Conservation (phyloP, 2,329 filamentous ascomycete genomes). For the Cordyceps militaris region DNA sequence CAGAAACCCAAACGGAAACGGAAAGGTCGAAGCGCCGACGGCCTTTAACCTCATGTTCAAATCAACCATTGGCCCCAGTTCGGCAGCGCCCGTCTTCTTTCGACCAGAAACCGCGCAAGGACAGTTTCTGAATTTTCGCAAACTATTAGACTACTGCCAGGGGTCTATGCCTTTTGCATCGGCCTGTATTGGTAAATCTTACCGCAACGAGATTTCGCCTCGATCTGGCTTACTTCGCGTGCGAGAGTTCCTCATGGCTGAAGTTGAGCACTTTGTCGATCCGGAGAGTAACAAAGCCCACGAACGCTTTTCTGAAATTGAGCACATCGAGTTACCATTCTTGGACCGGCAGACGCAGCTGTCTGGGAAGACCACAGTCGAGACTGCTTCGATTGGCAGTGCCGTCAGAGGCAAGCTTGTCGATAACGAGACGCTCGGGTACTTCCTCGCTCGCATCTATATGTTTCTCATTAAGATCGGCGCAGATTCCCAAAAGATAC, state of each 20-base stretch:
- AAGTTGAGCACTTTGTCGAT: slow-evolving; percentile 64
- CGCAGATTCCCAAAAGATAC: slow-evolving; percentile 53
- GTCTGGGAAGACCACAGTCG: slow-evolving; percentile 50
- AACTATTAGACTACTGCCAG: slow-evolving; percentile 62
- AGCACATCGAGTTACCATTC: slow-evolving; percentile 52
- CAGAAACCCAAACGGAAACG: slow-evolving; percentile 55
- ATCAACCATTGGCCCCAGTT: slow-evolving; percentile 59
- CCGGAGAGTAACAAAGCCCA: slow-evolving; percentile 58
- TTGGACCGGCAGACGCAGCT: slow-evolving; percentile 55
- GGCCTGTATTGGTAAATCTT: slow-evolving; percentile 63
- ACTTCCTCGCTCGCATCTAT: slow-evolving; percentile 61
- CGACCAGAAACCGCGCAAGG: slow-evolving; percentile 62
- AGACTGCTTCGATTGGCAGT: slow-evolving; percentile 52
- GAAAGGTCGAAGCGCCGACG: slow-evolving; percentile 52
- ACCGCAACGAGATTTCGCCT: slow-evolving; percentile 64
- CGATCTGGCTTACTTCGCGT: slow-evolving; percentile 58
- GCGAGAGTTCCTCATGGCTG: slow-evolving; percentile 62
- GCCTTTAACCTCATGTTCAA: slow-evolving; percentile 70
- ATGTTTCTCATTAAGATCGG: slow-evolving; percentile 57
- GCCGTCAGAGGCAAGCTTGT: slow-evolving; percentile 55
- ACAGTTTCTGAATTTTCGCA: slow-evolving; percentile 62
- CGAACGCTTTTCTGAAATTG: slow-evolving; percentile 53
- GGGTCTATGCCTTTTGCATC: slow-evolving; percentile 64
- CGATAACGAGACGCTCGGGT: slow-evolving; percentile 63
- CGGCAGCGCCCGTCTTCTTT: slow-evolving; percentile 54